These are phyloP conservation scores for Neurospora tetrasperma DNA, from an alignment of 495 filamentous ascomycete genomes.

Conservation along the genomic window DNA sequence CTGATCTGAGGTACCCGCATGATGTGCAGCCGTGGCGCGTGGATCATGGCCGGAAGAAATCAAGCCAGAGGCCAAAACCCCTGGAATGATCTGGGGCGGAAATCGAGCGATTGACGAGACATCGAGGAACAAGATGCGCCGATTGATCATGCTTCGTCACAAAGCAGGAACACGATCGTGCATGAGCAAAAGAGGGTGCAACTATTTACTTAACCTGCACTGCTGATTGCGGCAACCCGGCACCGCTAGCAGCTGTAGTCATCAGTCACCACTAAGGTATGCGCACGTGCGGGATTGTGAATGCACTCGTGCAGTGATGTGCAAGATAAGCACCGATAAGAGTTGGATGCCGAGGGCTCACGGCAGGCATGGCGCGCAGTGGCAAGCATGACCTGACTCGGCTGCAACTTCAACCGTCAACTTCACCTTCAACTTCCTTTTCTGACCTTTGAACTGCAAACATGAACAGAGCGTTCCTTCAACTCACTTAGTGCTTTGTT, in stretches of 20 bases:
- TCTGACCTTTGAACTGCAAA: background rate
- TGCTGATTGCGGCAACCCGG: background rate
- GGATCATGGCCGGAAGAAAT: background rate
- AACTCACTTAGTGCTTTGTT: background rate
- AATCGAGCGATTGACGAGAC: background rate
- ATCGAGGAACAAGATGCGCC: background rate
- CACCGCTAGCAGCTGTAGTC: background rate
- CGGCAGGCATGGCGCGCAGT: background rate
- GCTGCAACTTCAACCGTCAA: background rate
- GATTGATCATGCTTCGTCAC: background rate
- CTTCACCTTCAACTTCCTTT: background rate
- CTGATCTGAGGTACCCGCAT: conserved; percentile 12
- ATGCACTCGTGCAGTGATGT: background rate
- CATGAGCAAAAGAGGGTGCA: background rate
- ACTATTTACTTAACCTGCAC: background rate
- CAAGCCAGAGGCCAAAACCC: background rate
- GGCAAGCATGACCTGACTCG: background rate
- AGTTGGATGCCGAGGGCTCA: background rate
- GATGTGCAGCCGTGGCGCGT: conserved; percentile 9
- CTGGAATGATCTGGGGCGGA: background rate
- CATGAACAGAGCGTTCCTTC: background rate
- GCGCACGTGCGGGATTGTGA: background rate
- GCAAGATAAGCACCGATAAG: background rate
- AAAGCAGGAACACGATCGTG: conserved; percentile 4
- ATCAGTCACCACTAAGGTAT: background rate